Conservation (phyloP, 768 basidiomycete species). For the Russula emetica region DNA sequence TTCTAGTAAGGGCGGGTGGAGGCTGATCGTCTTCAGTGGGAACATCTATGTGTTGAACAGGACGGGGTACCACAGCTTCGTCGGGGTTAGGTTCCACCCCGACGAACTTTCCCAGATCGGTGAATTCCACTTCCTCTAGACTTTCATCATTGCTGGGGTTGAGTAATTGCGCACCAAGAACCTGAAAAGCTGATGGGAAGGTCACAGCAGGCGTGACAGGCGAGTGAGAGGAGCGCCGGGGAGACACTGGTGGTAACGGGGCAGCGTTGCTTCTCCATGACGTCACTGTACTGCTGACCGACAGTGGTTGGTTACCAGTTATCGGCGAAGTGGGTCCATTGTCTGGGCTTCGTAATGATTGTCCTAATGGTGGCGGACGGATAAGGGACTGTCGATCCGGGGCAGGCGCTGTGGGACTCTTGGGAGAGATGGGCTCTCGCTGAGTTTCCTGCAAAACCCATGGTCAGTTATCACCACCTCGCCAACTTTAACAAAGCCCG, state of each 20-base stretch:
- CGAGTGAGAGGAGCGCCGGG: conserved; percentile 31
- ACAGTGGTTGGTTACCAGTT: conserved; percentile 13
- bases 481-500: neutral
- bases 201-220: conserved; percentile 36
- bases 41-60: conserved; percentile 24
- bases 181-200: conserved; percentile 30
- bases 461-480: neutral
- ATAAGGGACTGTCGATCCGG: conserved; percentile 17
- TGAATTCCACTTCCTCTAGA: conserved; percentile 77
- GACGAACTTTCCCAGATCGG: conserved; percentile 68
- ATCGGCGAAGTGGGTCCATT: conserved; percentile 8
- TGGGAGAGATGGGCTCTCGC: conserved; percentile 3
- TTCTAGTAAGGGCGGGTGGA: conserved; percentile 29
- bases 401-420: neutral
- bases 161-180: conserved; percentile 39
- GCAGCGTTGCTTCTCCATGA: conserved; percentile 64
- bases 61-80: neutral
- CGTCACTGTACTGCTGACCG: conserved; percentile 39
- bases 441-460: conserved; percentile 9
- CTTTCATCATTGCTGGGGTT: conserved; percentile 50
- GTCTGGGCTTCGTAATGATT: conserved; percentile 29
- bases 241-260: conserved; percentile 34
- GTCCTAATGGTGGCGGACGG: conserved; percentile 32
- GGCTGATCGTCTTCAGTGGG: conserved; percentile 38
- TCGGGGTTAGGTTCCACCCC: conserved; percentile 37